Conservation (phyloP, 345 rosid species). For the Brassica cretica region DNA sequence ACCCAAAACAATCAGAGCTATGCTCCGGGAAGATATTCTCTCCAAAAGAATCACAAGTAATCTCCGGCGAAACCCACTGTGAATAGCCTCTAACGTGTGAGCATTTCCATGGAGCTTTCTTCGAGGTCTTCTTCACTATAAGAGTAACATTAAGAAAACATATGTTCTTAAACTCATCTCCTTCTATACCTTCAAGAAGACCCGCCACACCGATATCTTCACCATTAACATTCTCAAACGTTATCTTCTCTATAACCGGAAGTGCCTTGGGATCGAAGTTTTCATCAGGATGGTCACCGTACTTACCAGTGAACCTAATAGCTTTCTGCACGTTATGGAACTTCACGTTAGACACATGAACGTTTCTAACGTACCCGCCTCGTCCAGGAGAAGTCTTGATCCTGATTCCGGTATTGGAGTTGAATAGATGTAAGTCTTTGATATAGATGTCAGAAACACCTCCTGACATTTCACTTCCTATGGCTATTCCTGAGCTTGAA, state of each 20-base stretch:
- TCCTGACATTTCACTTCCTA: constrained; percentile 99
- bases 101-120: constrained; percentile 72
- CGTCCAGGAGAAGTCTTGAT: constrained; percentile 91
- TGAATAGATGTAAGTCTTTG: constrained; percentile 56
- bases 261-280: constrained; percentile 67
- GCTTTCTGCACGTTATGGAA: constrained; percentile 61
- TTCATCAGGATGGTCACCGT: constrained; percentile 91
- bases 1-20: constrained; percentile 62
- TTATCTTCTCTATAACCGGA: constrained; percentile 66
- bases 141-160: constrained; percentile 74
- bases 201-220: constrained; percentile 68
- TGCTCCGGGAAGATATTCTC: constrained; percentile 63
- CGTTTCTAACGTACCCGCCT: constrained; percentile 88
- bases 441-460: constrained; percentile 84
- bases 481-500: constrained; percentile 75
- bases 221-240: constrained; percentile 72
- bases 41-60: constrained; percentile 59
- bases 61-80: constrained; percentile 64
- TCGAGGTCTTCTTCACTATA: constrained; percentile 35
- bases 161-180: constrained; percentile 61
- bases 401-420: constrained; percentile 65
- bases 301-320: constrained; percentile 65
- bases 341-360: constrained; percentile 61
- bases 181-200: constrained; percentile 80
- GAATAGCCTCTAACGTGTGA: constrained; percentile 78